Evolutionary conservation across 2,329 filamentous ascomycete species (phyloP), one percentile per base, ranked within the genome.

Genomic region (Blastomyces gilchristii): DNA sequence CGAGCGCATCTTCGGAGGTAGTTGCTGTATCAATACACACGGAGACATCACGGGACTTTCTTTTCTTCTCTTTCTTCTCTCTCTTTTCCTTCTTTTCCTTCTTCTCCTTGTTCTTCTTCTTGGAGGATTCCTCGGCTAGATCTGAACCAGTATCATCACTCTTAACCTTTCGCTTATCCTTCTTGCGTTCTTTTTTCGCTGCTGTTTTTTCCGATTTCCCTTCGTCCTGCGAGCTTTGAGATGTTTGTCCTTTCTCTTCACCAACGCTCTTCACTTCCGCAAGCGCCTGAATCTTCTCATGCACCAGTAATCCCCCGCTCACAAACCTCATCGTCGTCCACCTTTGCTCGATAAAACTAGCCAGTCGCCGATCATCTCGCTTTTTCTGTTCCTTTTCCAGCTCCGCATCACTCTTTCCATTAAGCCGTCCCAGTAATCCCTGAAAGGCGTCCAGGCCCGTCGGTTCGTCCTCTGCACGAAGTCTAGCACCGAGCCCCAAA

Each of bases 391-490:
- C 88, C 70, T 85, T 83, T 74, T 88, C 83, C 45, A 94, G 78
- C 58, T 85, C 83, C n/a, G 79, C 84, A 58, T 93, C 87, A 28
- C 84, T 86, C 75, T 91, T 94, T 60, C 93, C 94, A 75, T 99
- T 99, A 63, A 99, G 78, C 62, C 94, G 82, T 28, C 93, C 92
- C 25, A 99, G 79, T 4, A 99, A 79, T 67, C 90, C 90, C 71
- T 92, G 90, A 69, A 97, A 91, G 22, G 87, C 88, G 72, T 92
- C 89, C 47, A 97, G 81, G 0, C 93, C 94, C 28, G 93, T 95
- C 66, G 91, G 85, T 71, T 90, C 85, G 67, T 77, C 83, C 67
- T 91, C 87, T 3, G 81, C 78, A 62, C 87, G 87, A 66, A 85
- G 82, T 74, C 88, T 88, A 67, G 92, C 94, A 39, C 94, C 94